Conservation (phyloP, 768 basidiomycete genomes). For the Auriscalpium microsporum region DNA sequence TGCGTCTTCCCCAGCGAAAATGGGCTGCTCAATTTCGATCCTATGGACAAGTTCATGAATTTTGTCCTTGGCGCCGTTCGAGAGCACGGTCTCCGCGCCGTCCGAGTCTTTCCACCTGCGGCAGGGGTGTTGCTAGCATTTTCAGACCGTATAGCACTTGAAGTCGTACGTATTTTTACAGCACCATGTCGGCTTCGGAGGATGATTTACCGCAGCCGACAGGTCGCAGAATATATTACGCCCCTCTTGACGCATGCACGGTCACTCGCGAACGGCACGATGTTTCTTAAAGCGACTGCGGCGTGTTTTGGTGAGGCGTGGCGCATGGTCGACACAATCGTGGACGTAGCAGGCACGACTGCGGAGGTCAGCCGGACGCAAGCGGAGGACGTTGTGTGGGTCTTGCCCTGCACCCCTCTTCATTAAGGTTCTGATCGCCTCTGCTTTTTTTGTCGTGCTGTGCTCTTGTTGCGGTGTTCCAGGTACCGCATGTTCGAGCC, state of each 20-base stretch:
- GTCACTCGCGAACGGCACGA: constrained; percentile 50
- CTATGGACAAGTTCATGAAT: constrained; percentile 90
- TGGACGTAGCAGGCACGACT: constrained; percentile 41
- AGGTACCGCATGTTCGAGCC: constrained; percentile 93
- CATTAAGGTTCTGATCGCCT: not conserved
- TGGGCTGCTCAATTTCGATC: constrained; percentile 68
- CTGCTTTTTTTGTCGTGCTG: constrained; percentile 3
- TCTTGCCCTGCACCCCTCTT: constrained; percentile 9
- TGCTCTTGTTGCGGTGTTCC: constrained; percentile 3
- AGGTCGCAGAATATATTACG: constrained; percentile 85
- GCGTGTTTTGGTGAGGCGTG: constrained; percentile 86
- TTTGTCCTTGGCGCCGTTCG: constrained; percentile 53
- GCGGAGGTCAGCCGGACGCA: constrained; percentile 38
- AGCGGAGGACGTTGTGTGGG: constrained; percentile 81
- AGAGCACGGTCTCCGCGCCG: constrained; percentile 74
- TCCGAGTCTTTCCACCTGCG: constrained; percentile 76
- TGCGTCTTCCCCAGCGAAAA: not conserved
- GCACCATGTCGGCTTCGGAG: constrained; percentile 1
- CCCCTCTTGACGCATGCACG: constrained; percentile 71
- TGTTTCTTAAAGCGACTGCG: constrained; percentile 78
- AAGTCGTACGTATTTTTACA: constrained; percentile 52
- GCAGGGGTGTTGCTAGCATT: constrained; percentile 76
- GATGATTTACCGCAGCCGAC: not conserved
- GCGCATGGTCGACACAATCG: constrained; percentile 72
- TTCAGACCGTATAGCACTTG: constrained; percentile 73